Conservation (phyloP, 257 asterid species). For the Nicotiana paniculata region DNA sequence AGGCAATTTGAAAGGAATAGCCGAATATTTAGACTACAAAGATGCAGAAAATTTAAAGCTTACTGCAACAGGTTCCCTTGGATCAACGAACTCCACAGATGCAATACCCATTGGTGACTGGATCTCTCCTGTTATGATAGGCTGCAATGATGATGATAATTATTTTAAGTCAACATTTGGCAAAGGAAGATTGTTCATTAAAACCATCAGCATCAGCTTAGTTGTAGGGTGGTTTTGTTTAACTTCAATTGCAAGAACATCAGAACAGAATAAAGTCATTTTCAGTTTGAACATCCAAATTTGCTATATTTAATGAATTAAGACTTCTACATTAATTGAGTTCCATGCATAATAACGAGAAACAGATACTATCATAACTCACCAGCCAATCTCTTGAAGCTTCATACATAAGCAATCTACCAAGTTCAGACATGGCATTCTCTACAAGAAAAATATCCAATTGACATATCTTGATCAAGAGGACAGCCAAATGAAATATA, state of each 20-base stretch:
- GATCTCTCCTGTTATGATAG: conserved; percentile 80
- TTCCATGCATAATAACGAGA: background rate
- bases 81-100: conserved; percentile 89
- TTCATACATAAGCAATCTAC: conserved; percentile 87
- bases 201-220: background rate
- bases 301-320: background rate
- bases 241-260: background rate
- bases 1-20: background rate
- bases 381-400: conserved; percentile 99
- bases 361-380: conserved; percentile 18
- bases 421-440: conserved; percentile 98
- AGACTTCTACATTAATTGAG: background rate
- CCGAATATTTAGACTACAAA: background rate
- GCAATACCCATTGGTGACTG: conserved; percentile 88
- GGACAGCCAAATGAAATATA: background rate
- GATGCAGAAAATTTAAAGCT: conserved; percentile 28
- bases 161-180: conserved; percentile 1
- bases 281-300: background rate
- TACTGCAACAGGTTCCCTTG: conserved; percentile 91
- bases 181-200: background rate
- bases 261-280: background rate
- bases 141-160: conserved; percentile 41
- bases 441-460: conserved; percentile 24
- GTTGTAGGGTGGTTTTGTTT: background rate
- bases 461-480: background rate